Percentiles rank a stretch among this genome's conserved stretches.
Conservation (phyloP, 495 filamentous ascomycete genomes). For the Daldinia bambusicola region DNA sequence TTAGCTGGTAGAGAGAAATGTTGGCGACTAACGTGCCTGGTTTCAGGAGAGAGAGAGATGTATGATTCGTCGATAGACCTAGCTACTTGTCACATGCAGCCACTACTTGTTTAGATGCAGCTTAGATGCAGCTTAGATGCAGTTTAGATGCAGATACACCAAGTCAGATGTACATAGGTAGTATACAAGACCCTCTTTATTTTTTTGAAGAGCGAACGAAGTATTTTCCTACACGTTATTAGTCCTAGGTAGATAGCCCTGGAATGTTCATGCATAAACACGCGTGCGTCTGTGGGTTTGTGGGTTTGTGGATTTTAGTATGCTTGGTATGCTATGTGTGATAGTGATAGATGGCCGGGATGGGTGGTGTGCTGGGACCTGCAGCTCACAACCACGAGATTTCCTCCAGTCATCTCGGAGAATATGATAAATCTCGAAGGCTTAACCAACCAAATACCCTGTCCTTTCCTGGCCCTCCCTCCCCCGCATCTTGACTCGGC, state of each 20-base stretch:
- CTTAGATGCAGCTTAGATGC: background rate
- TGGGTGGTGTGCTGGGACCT: slow-evolving; percentile 27
- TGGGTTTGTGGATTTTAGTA: slow-evolving; percentile 3
- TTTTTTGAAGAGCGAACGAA: background rate
- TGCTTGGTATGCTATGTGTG: too few relatives aligned
- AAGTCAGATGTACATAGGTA: slow-evolving; percentile 1
- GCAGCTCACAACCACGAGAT: slow-evolving; percentile 23
- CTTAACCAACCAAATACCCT: slow-evolving; percentile 26
- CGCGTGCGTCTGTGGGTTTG: background rate
- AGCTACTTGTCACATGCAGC: slow-evolving; percentile 34
- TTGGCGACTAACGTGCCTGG: slow-evolving; percentile 22
- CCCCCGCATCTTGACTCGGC: slow-evolving; percentile 40
- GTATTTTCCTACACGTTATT: slow-evolving; percentile 3
- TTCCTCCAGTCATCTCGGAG: slow-evolving; percentile 5
- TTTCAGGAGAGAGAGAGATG: slow-evolving; percentile 19
- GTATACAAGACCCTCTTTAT: background rate
- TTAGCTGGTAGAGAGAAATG: slow-evolving; percentile 28
- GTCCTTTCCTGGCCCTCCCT: background rate
- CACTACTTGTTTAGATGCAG: slow-evolving; percentile 1
- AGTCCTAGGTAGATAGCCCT: background rate
- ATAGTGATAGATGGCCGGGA: slow-evolving; percentile 14
- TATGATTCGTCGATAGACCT: slow-evolving; percentile 34
- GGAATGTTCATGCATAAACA: slow-evolving; percentile 7
- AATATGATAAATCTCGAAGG: slow-evolving; percentile 20
- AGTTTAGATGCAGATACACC: background rate